phyloP scores from a whole-genome alignment of 2,329 filamentous ascomycete species.

The Ophiostoma ulmi region DNA sequence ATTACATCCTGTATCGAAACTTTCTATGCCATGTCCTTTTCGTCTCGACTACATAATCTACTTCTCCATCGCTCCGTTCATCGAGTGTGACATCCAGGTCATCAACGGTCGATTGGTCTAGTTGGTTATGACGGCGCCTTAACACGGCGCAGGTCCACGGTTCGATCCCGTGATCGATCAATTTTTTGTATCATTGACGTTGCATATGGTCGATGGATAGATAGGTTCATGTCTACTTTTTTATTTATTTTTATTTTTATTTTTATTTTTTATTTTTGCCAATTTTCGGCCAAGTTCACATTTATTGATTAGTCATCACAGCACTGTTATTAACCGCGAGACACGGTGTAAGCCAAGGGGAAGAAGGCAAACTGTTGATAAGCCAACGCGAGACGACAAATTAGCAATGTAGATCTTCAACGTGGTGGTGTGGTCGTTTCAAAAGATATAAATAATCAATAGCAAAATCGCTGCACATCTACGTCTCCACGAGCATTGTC shows the following conservation, averaged over 20 bases:
- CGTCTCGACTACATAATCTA: not conserved
- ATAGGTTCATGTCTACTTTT: not conserved
- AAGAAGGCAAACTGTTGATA: not conserved
- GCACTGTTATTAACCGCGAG: too few species aligned
- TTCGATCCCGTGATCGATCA: constrained; percentile 13
- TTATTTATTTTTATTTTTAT: not conserved
- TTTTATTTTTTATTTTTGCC: not conserved
- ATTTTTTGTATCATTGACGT: not conserved
- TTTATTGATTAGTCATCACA: too few species aligned
- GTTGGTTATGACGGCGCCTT: constrained; percentile 14
- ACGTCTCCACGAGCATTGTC: not conserved
- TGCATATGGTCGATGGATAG: not conserved
- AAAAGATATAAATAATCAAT: not conserved
- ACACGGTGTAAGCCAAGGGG: too few species aligned
- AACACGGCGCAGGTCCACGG: constrained; percentile 12
- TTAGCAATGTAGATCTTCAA: not conserved
- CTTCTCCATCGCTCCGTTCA: not conserved
- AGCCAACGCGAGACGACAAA: not conserved
- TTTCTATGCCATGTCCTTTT: not conserved
- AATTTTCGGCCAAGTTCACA: not conserved
- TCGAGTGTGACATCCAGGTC: not conserved
- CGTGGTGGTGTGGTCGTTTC: not conserved
- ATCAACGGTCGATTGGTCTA: constrained; percentile 10
- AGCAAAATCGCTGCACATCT: not conserved
- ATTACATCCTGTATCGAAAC: too few species aligned